Evolutionary conservation across 805 yeast genomes (phyloP).

Genomic region (Komagataella ulmi): DNA sequence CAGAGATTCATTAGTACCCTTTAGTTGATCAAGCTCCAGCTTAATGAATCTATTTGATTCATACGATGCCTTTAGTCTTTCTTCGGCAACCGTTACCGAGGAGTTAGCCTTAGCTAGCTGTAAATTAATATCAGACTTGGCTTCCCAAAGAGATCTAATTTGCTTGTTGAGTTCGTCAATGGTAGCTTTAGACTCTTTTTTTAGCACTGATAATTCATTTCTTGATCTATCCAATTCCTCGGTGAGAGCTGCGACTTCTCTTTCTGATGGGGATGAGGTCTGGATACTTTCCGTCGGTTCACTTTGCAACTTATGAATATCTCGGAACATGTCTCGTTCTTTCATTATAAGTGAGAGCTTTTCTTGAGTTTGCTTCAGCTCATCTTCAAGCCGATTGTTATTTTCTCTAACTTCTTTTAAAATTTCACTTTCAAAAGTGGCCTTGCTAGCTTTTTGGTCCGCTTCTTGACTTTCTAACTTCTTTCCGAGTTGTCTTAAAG

Average conservation of each 20-base stretch:
- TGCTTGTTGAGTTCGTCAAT: slow-evolving; percentile 23
- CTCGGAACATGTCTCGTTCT: slow-evolving; percentile 53
- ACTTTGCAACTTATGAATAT: not conserved
- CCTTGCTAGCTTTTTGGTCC: slow-evolving; percentile 17
- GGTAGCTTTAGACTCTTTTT: slow-evolving; percentile 29
- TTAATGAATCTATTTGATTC: slow-evolving; percentile 25
- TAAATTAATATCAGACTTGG: slow-evolving; percentile 24
- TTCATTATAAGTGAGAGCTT: slow-evolving; percentile 40
- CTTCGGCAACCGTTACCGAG: slow-evolving; percentile 36
- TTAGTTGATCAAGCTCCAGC: slow-evolving; percentile 31
- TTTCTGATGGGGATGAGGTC: not conserved
- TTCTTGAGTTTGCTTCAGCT: slow-evolving; percentile 34
- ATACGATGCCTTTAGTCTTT: slow-evolving; percentile 29
- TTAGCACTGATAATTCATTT: not conserved
- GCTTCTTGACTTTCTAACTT: slow-evolving; percentile 55
- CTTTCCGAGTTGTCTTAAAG: slow-evolving; percentile 59
- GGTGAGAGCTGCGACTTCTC: not conserved
- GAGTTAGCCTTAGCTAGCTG: slow-evolving; percentile 42
- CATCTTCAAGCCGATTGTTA: slow-evolving; percentile 45
- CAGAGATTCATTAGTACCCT: slow-evolving; percentile 21
- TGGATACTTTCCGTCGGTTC: not conserved
- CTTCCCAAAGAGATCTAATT: not conserved
- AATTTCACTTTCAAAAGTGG: slow-evolving; percentile 30
- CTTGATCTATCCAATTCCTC: not conserved
- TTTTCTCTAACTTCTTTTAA: slow-evolving; percentile 59